Evolutionary conservation across 768 basidiomycete species (phyloP).

Genomic region (Cystoderma amianthinum): DNA sequence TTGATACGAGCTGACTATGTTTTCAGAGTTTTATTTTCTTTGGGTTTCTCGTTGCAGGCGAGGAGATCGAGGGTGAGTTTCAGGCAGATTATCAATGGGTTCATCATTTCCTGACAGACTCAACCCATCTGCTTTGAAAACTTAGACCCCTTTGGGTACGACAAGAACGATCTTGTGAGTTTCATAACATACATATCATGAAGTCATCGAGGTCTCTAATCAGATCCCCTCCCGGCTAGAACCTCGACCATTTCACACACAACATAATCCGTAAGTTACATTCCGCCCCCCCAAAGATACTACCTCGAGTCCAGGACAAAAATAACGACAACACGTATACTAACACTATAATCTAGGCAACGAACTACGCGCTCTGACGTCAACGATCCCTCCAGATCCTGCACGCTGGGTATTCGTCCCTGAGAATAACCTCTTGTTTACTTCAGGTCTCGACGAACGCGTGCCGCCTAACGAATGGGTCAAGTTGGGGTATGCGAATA

Average conservation of each 20-base stretch:
- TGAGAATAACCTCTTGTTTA: slow-evolving; percentile 53
- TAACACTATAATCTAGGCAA: slow-evolving; percentile 24
- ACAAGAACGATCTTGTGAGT: slow-evolving; percentile 65
- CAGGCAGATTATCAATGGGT: too few relatives aligned
- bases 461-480: slow-evolving; percentile 54
- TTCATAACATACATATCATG: too few relatives aligned
- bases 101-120: neutral
- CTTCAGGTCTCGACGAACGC: slow-evolving; percentile 28
- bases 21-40: slow-evolving; percentile 62
- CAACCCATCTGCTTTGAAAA: neutral
- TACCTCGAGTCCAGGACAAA: too few relatives aligned
- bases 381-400: slow-evolving; percentile 52
- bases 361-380: slow-evolving; percentile 58
- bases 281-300: slow-evolving; percentile 1
- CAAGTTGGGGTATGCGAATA: too few relatives aligned
- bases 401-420: slow-evolving; percentile 52
- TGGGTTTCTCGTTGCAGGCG: slow-evolving; percentile 67
- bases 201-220: too few relatives aligned
- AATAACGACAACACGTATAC: too few relatives aligned
- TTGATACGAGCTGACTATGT: too few relatives aligned
- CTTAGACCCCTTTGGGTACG: slow-evolving; percentile 53
- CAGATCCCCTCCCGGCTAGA: too few relatives aligned
- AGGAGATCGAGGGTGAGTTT: slow-evolving; percentile 64
- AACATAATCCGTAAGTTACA: slow-evolving; percentile 52
- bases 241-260: slow-evolving; percentile 66